A percentile compares a stretch with the other conserved stretches of the same genome.
These are phyloP conservation scores for Lasiodiplodia theobromae DNA, from an alignment of 2,329 filamentous ascomycete species.

Conservation along the genomic window DNA sequence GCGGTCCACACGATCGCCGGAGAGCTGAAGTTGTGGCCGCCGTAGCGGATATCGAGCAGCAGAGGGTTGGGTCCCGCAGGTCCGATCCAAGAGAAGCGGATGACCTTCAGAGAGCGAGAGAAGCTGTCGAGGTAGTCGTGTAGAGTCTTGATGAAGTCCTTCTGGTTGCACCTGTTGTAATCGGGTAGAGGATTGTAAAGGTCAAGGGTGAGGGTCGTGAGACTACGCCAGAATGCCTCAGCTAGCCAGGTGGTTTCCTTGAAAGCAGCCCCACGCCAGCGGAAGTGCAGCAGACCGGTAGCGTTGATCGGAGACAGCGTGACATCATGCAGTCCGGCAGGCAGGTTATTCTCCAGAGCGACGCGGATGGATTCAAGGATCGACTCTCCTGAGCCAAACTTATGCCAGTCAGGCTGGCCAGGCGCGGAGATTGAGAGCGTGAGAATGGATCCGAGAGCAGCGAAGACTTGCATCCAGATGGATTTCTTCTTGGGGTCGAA, in stretches of 20 bases:
- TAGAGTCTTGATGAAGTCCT: conserved; percentile 23
- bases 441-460: background rate
- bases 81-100: conserved; percentile 25
- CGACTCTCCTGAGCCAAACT: background rate
- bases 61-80: conserved; percentile 20
- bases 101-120: background rate
- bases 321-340: background rate
- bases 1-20: background rate
- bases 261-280: conserved; percentile 17
- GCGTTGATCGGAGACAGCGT: conserved; percentile 23
- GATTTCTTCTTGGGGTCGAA: background rate
- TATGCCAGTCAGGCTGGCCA: conserved; percentile 11
- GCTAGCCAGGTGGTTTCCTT: background rate
- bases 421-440: conserved; percentile 8
- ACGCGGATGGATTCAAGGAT: conserved; percentile 15
- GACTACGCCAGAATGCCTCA: conserved; percentile 5
- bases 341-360: conserved; percentile 10
- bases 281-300: conserved; percentile 7
- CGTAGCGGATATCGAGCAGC: conserved; percentile 12
- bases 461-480: conserved; percentile 1
- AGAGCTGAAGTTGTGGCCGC: conserved; percentile 16
- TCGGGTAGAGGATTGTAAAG: conserved; percentile 18
- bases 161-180: background rate
- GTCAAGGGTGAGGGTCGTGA: conserved; percentile 8
- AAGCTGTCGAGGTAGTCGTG: conserved; percentile 27